Base-by-base conservation (phyloP, 768 basidiomycete genomes). In the Lactarius hengduanensis region DNA sequence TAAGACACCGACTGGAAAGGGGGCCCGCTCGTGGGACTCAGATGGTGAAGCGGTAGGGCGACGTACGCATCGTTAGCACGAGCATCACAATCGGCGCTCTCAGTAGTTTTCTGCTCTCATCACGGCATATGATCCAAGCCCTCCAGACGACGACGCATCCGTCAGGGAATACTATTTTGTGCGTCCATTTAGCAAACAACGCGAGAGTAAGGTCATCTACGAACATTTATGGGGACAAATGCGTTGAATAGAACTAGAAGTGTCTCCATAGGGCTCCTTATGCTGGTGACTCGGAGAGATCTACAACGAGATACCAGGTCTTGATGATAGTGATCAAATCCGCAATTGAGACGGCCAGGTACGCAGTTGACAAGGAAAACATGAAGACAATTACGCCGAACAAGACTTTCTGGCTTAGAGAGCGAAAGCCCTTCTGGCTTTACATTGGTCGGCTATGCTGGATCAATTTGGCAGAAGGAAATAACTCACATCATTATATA, bases 71-170 rank as follows among this genome's bases (percentile, higher is more conserved):
- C 11, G 57, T 40, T 2, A 58, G 16, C n/a, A 58, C 32, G 11
- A 58, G 20, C 57, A 58, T 58, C n/a, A 32, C 54, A 2, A 56
- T 56, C 32, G 36, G 13, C 57, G 15, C 38, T 15, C 1, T 22
- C n/a, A 58, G n/a, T 9, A 58, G n/a, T n/a, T 38, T 38, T 57
- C 20, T 57, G 16, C 34, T 2, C 38, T 58, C 57, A 22, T 58
- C 57, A 3, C 57, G 57, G 34, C 36, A 58, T 34, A 58, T n/a
- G 20, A 40, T 7, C 57, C 57, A 58, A 22, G 57, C 57, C 4
- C 57, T 6, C 57, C 57, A 58, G 11, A 58, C n/a, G 38, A 58
- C 57, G n/a, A 58, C 57, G n/a, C 57, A 40, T 58, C 57, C 34
- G 34, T 58, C n/a, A 58, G 13, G 22, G 15, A 2, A 16, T 38